phyloP scores from a whole-genome alignment of 441 rosid species.

The Euphorbia schlechtendalii region DNA sequence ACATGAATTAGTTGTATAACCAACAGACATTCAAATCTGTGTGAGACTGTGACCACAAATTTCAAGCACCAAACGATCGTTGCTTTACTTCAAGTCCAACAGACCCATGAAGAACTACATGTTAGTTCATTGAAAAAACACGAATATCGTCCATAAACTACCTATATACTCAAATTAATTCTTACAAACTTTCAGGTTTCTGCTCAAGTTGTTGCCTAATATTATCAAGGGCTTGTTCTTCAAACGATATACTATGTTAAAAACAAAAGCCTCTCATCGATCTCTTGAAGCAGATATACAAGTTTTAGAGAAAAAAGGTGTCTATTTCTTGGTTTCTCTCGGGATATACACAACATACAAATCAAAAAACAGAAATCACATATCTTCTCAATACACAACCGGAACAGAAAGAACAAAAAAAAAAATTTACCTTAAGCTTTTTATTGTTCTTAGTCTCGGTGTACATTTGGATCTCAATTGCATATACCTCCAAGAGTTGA shows the following conservation, averaged over 20 bases:
- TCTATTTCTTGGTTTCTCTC: not conserved
- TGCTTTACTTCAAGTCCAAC: not conserved
- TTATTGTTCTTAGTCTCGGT: constrained; percentile 98
- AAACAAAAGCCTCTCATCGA: not conserved
- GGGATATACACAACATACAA: not conserved
- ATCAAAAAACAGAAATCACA: not conserved
- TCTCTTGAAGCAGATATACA: not conserved
- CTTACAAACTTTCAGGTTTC: not conserved
- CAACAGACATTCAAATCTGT: not conserved
- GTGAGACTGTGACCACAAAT: not conserved
- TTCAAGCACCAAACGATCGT: not conserved
- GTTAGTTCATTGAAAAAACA: not conserved
- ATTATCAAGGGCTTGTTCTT: constrained; percentile 1
- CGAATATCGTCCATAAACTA: not conserved
- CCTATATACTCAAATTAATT: not conserved
- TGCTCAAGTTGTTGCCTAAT: not conserved
- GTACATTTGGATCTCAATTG: constrained; percentile 96
- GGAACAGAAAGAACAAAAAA: not conserved
- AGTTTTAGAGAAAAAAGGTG: not conserved
- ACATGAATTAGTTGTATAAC: not conserved
- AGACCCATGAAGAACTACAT: not conserved
- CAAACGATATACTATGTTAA: not conserved
- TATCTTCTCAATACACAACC: constrained; percentile 1
- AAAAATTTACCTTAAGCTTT: constrained; percentile 73
- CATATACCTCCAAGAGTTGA: constrained; percentile 96